Evolutionary conservation across 2,329 filamentous ascomycete genomes (phyloP).

Genomic region (Penicillium sp.): DNA sequence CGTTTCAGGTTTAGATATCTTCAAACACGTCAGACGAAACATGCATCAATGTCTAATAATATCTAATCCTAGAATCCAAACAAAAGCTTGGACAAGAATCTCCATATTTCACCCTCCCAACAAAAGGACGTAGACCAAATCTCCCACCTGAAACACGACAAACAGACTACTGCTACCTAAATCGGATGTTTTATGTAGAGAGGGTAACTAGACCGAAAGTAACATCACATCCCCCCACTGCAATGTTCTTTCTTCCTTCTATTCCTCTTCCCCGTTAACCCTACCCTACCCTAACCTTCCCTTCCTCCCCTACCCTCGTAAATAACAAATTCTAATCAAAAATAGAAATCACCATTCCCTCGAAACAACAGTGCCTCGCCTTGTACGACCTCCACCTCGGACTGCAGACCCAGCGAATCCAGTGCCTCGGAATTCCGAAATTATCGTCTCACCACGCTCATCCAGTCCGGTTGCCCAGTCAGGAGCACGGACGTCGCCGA

Average conservation of each 20-base stretch:
- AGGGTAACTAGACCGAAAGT: background rate
- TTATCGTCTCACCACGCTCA: slow-evolving; percentile 12
- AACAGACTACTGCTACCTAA: background rate
- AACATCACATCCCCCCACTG: background rate
- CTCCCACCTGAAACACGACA: slow-evolving; percentile 3
- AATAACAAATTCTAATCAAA: background rate
- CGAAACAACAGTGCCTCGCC: slow-evolving; percentile 6
- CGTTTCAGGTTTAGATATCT: slow-evolving; percentile 9
- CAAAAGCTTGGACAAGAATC: slow-evolving; percentile 1
- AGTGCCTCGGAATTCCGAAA: slow-evolving; percentile 17
- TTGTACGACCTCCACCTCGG: slow-evolving; percentile 10
- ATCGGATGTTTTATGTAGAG: background rate
- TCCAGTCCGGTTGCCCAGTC: slow-evolving; percentile 7
- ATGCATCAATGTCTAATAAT: background rate
- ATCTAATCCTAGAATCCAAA: slow-evolving; percentile 4
- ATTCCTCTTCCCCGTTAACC: background rate
- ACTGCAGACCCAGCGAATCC: slow-evolving; percentile 15
- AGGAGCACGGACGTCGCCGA: slow-evolving; percentile 4
- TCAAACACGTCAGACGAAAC: slow-evolving; percentile 7
- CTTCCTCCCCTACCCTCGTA: background rate
- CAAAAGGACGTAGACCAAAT: background rate
- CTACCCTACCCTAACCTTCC: background rate
- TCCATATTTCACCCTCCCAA: background rate
- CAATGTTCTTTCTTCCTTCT: background rate
- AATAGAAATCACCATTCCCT: background rate